Conservation (phyloP, 139 green algal genomes). For the Coelastrella sp. region DNA sequence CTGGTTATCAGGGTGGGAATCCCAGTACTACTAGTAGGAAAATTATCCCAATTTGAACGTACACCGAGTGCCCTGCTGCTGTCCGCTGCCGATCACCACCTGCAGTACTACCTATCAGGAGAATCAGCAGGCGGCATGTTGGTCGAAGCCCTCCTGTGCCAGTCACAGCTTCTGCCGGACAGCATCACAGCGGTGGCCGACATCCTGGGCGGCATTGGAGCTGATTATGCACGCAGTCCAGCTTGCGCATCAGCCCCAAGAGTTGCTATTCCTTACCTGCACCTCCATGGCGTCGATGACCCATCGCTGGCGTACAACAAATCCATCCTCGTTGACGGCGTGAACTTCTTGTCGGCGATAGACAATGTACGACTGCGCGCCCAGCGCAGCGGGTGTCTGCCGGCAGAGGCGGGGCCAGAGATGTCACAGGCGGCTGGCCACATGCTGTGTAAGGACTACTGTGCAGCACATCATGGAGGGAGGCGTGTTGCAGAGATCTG, state of each 20-base stretch:
- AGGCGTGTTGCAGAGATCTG: background rate
- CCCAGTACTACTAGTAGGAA: no score
- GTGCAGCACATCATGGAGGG: background rate
- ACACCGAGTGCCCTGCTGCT: background rate
- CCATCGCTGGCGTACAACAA: constrained; percentile 32
- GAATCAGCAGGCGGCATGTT: constrained; percentile 44
- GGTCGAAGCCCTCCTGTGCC: constrained; percentile 40
- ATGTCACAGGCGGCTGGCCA: background rate
- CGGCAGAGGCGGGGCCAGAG: background rate
- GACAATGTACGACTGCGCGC: background rate
- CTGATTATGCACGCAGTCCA: background rate
- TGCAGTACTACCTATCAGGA: constrained; percentile 31
- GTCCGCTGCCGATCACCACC: background rate
- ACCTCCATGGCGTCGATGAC: constrained; percentile 32
- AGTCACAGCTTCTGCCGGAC: background rate
- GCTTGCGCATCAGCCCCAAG: background rate
- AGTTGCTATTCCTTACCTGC: constrained; percentile 11
- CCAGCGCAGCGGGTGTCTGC: background rate
- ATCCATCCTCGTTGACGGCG: constrained; percentile 33
- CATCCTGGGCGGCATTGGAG: constrained; percentile 40
- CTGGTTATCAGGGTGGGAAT: no score
- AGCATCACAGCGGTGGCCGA: constrained; percentile 9
- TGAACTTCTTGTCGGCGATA: constrained; percentile 22
- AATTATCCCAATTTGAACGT: no score
- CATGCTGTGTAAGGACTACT: constrained; percentile 13